Conservation (phyloP, 2,329 filamentous ascomycete species). For the Plectosphaerella plurivora region DNA sequence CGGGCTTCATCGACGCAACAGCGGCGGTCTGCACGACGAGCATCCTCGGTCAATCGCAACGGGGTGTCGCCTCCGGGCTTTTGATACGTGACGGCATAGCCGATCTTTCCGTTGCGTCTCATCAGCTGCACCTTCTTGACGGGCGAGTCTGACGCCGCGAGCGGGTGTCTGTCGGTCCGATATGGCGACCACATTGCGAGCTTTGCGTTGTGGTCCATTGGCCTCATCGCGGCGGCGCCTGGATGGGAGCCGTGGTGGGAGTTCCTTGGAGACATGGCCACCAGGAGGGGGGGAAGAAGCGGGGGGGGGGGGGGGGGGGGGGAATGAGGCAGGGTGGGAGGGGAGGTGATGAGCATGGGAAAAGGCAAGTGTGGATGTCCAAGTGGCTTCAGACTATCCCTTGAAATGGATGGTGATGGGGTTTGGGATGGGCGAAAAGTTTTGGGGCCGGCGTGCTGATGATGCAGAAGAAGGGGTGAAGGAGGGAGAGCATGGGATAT, state of each 20-base stretch:
- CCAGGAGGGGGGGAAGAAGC: conserved; percentile 1
- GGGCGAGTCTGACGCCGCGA: no score
- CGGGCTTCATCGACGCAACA: no score
- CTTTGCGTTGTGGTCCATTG: no score
- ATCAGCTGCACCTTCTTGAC: no score
- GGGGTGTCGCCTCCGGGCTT: no score
- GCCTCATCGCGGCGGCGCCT: not conserved
- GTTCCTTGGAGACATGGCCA: not conserved
- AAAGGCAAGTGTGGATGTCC: not conserved
- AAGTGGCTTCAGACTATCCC: not conserved
- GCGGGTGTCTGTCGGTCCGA: no score
- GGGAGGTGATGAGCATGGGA: not conserved
- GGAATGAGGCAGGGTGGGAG: not conserved
- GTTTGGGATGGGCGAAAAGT: not conserved
- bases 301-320: not conserved
- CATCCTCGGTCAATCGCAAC: no score
- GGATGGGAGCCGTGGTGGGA: not conserved
- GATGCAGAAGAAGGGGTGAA: conserved; percentile 1
- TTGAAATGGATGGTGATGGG: conserved; percentile 2
- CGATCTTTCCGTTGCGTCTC: no score
- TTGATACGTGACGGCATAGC: no score
- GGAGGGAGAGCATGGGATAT: conserved; percentile 3
- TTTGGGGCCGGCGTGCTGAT: conserved; percentile 2
- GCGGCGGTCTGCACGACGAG: no score
- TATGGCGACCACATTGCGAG: no score